Percentiles rank a stretch among this genome's conserved stretches.
Conservation (phyloP, 805 yeast species). For the Monosporozyma siamensis region DNA sequence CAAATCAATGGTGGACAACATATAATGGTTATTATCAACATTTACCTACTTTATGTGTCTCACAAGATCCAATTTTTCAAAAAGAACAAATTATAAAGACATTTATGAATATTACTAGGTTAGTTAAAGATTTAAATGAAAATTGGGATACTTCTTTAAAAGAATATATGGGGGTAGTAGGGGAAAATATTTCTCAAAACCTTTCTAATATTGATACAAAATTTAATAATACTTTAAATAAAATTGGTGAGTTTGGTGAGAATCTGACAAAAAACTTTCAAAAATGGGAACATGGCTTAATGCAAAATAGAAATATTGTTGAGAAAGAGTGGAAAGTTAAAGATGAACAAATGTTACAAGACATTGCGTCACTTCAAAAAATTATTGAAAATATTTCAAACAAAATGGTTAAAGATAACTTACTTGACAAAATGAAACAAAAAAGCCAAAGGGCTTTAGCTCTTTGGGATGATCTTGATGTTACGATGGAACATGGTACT, state of each 20-base stretch:
- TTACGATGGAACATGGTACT: background rate
- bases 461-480: background rate
- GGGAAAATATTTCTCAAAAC: background rate
- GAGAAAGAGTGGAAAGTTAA: background rate
- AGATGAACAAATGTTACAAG: background rate
- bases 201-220: background rate
- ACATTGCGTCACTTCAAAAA: background rate
- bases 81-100: slow-evolving; percentile 41
- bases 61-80: slow-evolving; percentile 42
- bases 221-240: background rate
- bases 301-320: background rate
- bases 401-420: background rate
- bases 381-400: background rate
- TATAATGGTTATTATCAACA: slow-evolving; percentile 57
- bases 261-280: background rate
- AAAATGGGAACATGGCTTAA: background rate
- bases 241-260: background rate
- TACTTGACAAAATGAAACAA: background rate
- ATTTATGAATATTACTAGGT: slow-evolving; percentile 39
- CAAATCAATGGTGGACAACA: slow-evolving; percentile 64
- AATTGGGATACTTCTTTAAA: slow-evolving; percentile 9
- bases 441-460: background rate
- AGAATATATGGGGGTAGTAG: slow-evolving; percentile 3
- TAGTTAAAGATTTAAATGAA: slow-evolving; percentile 19
- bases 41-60: slow-evolving; percentile 44